These are phyloP conservation scores for Coriaria nepalensis DNA, from an alignment of 306 rosid species.

Conservation along the genomic window DNA sequence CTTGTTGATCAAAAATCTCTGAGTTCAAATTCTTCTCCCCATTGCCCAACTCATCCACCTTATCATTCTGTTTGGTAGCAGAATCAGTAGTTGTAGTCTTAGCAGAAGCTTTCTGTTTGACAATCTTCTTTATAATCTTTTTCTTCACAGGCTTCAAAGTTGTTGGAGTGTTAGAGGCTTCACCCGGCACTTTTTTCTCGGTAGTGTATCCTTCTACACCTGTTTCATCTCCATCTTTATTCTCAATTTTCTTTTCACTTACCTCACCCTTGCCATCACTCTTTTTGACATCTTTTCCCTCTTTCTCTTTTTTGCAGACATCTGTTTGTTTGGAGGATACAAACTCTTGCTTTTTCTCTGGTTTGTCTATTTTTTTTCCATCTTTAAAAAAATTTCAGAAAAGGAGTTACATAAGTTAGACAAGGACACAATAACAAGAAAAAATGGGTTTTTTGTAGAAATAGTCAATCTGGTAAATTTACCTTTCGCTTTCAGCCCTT, in stretches of 20 bases:
- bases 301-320: constrained; percentile 39
- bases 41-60: constrained; percentile 30
- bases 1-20: constrained; percentile 24
- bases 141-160: constrained; percentile 56
- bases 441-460: too few species aligned
- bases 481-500: constrained; percentile 36
- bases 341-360: constrained; percentile 43
- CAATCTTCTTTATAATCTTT: constrained; percentile 67
- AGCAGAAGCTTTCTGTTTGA: constrained; percentile 55
- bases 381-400: constrained; percentile 15
- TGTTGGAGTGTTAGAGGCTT: constrained; percentile 32
- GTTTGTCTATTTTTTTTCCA: constrained; percentile 23
- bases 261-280: constrained; percentile 33
- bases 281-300: constrained; percentile 28
- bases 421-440: too few species aligned
- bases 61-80: constrained; percentile 32
- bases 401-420: too few species aligned
- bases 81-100: constrained; percentile 29
- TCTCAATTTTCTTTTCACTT: constrained; percentile 24
- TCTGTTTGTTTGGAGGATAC: constrained; percentile 31
- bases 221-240: constrained; percentile 26
- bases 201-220: constrained; percentile 27
- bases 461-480: not conserved
- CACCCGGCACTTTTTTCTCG: constrained; percentile 39
- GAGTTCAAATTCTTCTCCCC: constrained; percentile 28